Conservation (phyloP, 139 green algal species). For the Pleodorina starrii region DNA sequence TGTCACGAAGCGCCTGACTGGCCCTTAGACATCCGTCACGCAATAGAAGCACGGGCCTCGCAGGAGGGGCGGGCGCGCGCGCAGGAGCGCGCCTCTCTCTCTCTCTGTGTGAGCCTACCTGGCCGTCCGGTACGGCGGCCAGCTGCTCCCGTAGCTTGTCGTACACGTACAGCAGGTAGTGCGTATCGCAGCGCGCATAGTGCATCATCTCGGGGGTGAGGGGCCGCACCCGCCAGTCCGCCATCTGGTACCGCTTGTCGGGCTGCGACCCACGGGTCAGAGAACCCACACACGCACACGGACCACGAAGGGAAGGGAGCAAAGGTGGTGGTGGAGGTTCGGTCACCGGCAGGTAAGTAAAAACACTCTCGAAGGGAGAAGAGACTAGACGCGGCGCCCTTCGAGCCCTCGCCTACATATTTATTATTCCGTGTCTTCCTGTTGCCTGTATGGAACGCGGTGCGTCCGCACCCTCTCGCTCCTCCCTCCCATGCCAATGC, state of each 20-base stretch:
- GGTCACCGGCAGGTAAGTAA: neutral
- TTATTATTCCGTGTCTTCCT: neutral
- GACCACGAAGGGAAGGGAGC: neutral
- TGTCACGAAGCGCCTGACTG: neutral
- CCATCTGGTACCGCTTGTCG: slow-evolving; percentile 92
- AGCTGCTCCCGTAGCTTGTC: slow-evolving; percentile 81
- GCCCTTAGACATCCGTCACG: neutral
- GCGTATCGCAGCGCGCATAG: slow-evolving; percentile 94
- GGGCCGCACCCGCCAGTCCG: slow-evolving; percentile 94
- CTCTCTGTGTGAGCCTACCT: slow-evolving; percentile 8
- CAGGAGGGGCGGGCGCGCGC: no score
- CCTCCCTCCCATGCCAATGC: no score
- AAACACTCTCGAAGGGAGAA: neutral
- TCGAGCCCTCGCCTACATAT: no score
- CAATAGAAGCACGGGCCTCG: no score
- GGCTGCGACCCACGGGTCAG: slow-evolving; percentile 27
- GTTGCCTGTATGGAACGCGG: no score
- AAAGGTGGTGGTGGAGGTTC: neutral
- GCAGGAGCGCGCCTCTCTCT: no score
- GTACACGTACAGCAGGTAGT: slow-evolving; percentile 94
- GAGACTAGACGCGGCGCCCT: neutral
- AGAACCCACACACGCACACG: neutral
- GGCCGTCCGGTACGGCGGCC: neutral
- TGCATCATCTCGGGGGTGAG: slow-evolving; percentile 84
- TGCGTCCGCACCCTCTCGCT: no score